Conservation (phyloP, 768 basidiomycete genomes). For the Inosperma sp. region DNA sequence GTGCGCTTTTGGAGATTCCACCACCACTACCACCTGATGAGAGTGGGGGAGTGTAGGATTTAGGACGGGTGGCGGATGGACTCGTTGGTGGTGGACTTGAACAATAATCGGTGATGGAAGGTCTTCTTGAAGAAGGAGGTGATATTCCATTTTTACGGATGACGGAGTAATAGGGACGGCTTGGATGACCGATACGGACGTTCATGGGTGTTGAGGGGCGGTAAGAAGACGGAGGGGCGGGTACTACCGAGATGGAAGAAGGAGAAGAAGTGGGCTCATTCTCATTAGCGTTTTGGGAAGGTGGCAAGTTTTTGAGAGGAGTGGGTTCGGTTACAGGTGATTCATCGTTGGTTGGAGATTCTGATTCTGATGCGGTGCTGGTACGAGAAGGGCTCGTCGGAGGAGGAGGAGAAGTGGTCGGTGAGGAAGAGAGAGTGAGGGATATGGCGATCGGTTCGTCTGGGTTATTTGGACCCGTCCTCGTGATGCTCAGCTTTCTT, state of each 20-base stretch:
- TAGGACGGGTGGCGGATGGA: constrained; percentile 6
- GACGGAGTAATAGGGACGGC: constrained; percentile 50
- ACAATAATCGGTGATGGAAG: constrained; percentile 28
- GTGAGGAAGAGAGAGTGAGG: constrained; percentile 12
- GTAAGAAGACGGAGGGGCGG: not conserved
- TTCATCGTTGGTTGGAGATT: not conserved
- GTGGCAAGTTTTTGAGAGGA: not conserved
- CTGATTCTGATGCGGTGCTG: not conserved
- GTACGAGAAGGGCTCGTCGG: not conserved
- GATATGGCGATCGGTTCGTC: constrained; percentile 25
- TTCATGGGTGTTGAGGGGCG: not conserved
- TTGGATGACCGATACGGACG: constrained; percentile 42
- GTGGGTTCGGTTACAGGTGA: not conserved
- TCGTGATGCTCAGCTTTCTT: constrained; percentile 29
- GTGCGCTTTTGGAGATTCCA: constrained; percentile 17
- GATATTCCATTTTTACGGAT: constrained; percentile 41
- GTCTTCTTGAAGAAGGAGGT: constrained; percentile 34
- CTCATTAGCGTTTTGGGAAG: not conserved
- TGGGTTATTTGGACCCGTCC: not conserved
- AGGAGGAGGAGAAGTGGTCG: not conserved
- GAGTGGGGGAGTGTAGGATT: constrained; percentile 15
- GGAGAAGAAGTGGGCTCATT: not conserved
- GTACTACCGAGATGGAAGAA: not conserved
- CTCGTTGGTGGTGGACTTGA: constrained; percentile 1
- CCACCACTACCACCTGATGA: too few species aligned